These are phyloP conservation scores for Lodderomyces orthopsilosis DNA, from an alignment of 1,139 yeast genomes.

Conservation along the genomic window DNA sequence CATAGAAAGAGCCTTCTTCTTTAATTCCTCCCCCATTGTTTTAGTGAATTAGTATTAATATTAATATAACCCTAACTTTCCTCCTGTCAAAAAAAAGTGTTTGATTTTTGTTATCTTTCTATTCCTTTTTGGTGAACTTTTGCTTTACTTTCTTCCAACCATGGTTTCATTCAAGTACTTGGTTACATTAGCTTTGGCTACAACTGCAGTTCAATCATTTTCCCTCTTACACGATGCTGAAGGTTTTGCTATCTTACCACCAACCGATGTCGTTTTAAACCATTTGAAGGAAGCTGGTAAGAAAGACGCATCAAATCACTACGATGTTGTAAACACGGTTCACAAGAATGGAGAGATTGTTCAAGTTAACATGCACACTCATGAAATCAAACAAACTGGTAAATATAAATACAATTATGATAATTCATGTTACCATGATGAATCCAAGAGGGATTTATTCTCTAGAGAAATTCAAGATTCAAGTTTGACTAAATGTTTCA, in stretches of 20 bases:
- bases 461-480: slow-evolving; percentile 14
- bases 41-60: no score
- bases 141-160: background rate
- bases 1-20: no score
- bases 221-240: slow-evolving; percentile 13
- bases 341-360: slow-evolving; percentile 16
- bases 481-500: slow-evolving; percentile 13
- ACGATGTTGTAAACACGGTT: slow-evolving; percentile 15
- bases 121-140: background rate
- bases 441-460: slow-evolving; percentile 11
- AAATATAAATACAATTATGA: slow-evolving; percentile 14
- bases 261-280: slow-evolving; percentile 15
- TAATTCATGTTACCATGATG: slow-evolving; percentile 13
- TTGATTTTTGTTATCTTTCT: background rate
- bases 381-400: slow-evolving; percentile 14
- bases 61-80: background rate
- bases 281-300: slow-evolving; percentile 12
- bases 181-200: slow-evolving; percentile 11
- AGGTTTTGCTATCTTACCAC: slow-evolving; percentile 17
- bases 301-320: slow-evolving; percentile 10
- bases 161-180: slow-evolving; percentile 16
- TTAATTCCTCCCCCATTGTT: background rate
- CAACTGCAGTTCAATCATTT: slow-evolving; percentile 9
- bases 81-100: background rate
- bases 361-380: slow-evolving; percentile 15